Evolutionary conservation across 345 rosid genomes (phyloP).

Genomic region (Punica granatum): DNA sequence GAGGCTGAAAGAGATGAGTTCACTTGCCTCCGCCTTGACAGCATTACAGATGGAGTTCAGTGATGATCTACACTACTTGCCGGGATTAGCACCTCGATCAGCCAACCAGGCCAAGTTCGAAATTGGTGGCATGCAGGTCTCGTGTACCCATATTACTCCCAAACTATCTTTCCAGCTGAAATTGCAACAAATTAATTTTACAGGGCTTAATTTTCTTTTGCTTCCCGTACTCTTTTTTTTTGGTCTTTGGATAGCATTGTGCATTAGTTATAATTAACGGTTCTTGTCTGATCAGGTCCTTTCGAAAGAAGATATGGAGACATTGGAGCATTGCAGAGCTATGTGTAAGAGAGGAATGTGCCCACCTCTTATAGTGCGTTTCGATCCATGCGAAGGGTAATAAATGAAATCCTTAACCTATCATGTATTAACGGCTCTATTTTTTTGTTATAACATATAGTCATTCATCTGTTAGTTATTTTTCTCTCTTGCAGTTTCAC

Average conservation of each 20-base stretch:
- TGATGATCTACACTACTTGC: slow-evolving; percentile 51
- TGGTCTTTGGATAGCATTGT: not conserved
- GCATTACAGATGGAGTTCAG: slow-evolving; percentile 59
- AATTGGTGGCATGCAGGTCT: slow-evolving; percentile 93
- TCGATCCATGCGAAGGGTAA: slow-evolving; percentile 89
- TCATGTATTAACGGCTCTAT: not conserved
- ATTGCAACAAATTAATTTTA: not conserved
- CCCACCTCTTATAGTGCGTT: slow-evolving; percentile 78
- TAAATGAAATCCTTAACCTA: not conserved
- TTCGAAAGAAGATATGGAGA: slow-evolving; percentile 70
- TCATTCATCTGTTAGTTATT: not conserved
- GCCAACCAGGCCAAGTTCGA: slow-evolving; percentile 70
- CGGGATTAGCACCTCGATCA: slow-evolving; percentile 67
- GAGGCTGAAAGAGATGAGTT: slow-evolving; percentile 64
- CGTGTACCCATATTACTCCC: not conserved
- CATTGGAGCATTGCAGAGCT: slow-evolving; percentile 56
- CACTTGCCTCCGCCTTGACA: slow-evolving; percentile 80
- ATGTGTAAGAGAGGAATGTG: slow-evolving; percentile 75
- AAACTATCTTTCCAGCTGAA: not conserved
- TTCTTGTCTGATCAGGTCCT: slow-evolving; percentile 38
- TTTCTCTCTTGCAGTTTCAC: slow-evolving; percentile 54
- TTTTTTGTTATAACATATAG: not conserved
- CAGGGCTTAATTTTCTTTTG: not conserved
- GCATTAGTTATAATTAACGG: not conserved
- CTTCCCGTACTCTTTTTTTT: no score